Evolutionary conservation across 805 yeast species (phyloP).

Genomic region (Peterozyma xylosa): DNA sequence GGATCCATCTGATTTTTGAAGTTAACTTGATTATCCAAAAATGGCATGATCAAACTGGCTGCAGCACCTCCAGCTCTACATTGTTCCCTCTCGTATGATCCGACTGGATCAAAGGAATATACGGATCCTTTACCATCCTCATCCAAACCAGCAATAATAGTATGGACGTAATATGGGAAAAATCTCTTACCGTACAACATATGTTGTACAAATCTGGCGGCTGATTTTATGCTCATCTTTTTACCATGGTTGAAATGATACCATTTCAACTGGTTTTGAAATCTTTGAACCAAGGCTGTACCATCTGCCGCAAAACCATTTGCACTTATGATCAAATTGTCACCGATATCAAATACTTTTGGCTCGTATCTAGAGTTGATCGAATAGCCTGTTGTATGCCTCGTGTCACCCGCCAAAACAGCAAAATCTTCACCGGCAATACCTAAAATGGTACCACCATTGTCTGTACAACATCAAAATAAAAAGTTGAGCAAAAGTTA

Average conservation of each 20-base stretch:
- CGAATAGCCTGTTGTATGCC: slow-evolving; percentile 89
- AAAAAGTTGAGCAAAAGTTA: not conserved
- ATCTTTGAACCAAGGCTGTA: slow-evolving; percentile 69
- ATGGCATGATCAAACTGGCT: slow-evolving; percentile 92
- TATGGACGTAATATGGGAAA: slow-evolving; percentile 95
- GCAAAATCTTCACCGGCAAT: slow-evolving; percentile 98
- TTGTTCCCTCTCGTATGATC: slow-evolving; percentile 95
- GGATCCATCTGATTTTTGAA: slow-evolving; percentile 91
- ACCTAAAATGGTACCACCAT: slow-evolving; percentile 96
- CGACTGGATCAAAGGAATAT: slow-evolving; percentile 95
- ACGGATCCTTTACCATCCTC: slow-evolving; percentile 90
- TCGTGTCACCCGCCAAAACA: slow-evolving; percentile 96
- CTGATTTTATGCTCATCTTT: slow-evolving; percentile 57
- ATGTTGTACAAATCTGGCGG: slow-evolving; percentile 89
- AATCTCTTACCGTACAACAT: slow-evolving; percentile 86
- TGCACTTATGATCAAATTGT: slow-evolving; percentile 79
- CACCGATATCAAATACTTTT: slow-evolving; percentile 84
- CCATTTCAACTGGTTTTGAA: slow-evolving; percentile 73
- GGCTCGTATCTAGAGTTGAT: slow-evolving; percentile 92
- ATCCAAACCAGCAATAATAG: slow-evolving; percentile 90
- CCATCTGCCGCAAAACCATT: slow-evolving; percentile 98
- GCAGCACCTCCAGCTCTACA: slow-evolving; percentile 99
- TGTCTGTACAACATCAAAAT: slow-evolving; percentile 33
- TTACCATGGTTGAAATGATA: slow-evolving; percentile 86
- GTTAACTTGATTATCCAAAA: slow-evolving; percentile 94